A percentile compares a stretch with the other conserved stretches of the same genome.
Conservation (phyloP, 108 stramenopile species). For the Pseudonitzschia multiseries region DNA sequence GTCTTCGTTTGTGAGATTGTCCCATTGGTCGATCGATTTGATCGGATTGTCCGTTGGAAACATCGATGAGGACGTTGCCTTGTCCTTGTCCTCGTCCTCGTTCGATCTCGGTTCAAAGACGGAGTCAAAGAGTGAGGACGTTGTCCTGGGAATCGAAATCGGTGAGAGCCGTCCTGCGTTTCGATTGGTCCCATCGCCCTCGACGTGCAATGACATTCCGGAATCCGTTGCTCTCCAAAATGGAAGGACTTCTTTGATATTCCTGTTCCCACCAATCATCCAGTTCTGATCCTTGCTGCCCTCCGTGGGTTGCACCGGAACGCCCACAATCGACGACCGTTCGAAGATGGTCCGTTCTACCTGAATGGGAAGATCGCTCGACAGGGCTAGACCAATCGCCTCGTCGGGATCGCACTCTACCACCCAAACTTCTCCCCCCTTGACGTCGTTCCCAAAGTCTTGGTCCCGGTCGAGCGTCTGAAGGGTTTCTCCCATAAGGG, state of each 20-base stretch:
- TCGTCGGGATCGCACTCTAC: slow-evolving; percentile 89
- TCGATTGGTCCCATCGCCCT: slow-evolving; percentile 49
- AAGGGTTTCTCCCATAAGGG: slow-evolving; percentile 56
- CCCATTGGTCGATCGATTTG: slow-evolving; percentile 64
- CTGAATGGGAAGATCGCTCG: slow-evolving; percentile 49
- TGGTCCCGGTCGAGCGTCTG: slow-evolving; percentile 55
- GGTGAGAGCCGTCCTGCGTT: slow-evolving; percentile 33
- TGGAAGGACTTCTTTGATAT: slow-evolving; percentile 34
- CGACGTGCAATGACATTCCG: slow-evolving; percentile 41
- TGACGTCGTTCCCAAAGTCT: slow-evolving; percentile 60
- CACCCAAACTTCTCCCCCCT: slow-evolving; percentile 59
- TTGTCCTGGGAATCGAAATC: slow-evolving; percentile 63
- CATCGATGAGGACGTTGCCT: slow-evolving; percentile 20
- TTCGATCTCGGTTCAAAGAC: slow-evolving; percentile 16
- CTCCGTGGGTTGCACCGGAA: slow-evolving; percentile 19
- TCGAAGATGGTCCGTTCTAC: slow-evolving; percentile 66
- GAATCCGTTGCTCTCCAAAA: slow-evolving; percentile 42
- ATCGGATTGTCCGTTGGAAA: slow-evolving; percentile 78
- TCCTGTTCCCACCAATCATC: not conserved
- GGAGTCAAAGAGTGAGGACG: slow-evolving; percentile 46
- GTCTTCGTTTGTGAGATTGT: slow-evolving; percentile 55
- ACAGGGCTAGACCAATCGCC: slow-evolving; percentile 82
- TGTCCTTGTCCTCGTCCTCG: slow-evolving; percentile 19
- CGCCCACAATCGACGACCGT: slow-evolving; percentile 14
- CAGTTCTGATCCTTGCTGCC: not conserved